Base-by-base conservation (phyloP, 768 basidiomycete genomes). In the Macrocybe gigantea region DNA sequence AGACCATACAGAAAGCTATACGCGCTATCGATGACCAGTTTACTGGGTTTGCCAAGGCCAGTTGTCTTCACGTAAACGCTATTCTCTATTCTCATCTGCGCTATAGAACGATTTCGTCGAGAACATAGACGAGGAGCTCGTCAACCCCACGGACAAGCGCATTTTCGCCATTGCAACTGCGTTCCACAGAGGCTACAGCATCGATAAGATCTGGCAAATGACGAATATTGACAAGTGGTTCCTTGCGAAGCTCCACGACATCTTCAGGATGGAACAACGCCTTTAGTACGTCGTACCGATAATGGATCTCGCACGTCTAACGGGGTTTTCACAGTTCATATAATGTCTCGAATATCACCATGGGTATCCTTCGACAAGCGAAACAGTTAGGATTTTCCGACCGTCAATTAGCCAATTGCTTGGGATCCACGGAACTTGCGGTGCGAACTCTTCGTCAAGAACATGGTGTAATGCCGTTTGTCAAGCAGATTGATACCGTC, bases 221-320 rank as follows among this genome's bases (percentile, higher is more conserved):
- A 94, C 93, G 45, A 95, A 88, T 65, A 97, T 99, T 56, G 95
- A 98, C 73, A 93, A 87, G 65, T 99, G 95, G 95, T 99, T 99
- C 78, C 68, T 99, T 62, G 90, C 80, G 48, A 89, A 85, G 67
- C 80, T 99, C 33, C 74, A 88, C 61, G 75, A 89, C 56, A 87
- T 98, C 52, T 83, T 79, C 63, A 76, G 79, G 56, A 87, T 93
- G 75, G 93, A 96, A 65, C 70, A 82, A 51, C 67, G 62, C 37
- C 71, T 97, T 38, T 77, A 74, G 93, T 94, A 63, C 50, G 86
- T 79, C 22, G 33, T 32, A 34, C 35, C 7, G 33, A 13, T 8
- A 41, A 45, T n/a, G 33, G 38, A 10, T 38, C 29, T 9, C 12
- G 10, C 42, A n/a, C 30, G 15, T 29, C 42, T 14, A 5, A 33